A percentile compares a stretch with the other conserved stretches of the same genome.
Evolutionary conservation across 352 stramenopile genomes (phyloP).

Genomic region (Globisporangium middletonii): DNA sequence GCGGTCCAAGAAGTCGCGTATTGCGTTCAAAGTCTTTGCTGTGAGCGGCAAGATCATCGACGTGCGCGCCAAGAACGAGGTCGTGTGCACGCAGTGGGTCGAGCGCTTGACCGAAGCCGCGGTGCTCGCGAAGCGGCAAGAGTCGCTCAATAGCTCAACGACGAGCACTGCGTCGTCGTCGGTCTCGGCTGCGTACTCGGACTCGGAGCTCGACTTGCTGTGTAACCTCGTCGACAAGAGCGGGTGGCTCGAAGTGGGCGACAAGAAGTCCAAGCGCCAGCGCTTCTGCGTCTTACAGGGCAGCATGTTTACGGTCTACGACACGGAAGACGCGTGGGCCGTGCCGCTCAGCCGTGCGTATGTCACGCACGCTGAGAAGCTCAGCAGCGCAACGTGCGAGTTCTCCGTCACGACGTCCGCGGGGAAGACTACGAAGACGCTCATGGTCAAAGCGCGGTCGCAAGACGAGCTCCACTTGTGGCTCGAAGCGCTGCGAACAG

Average conservation of each 20-base stretch:
- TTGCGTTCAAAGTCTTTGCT: constrained; percentile 79
- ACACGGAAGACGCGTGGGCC: constrained; percentile 75
- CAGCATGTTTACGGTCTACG: constrained; percentile 80
- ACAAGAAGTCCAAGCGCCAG: constrained; percentile 68
- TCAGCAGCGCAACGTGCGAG: constrained; percentile 47
- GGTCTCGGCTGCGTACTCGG: constrained; percentile 54
- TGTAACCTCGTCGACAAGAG: constrained; percentile 78
- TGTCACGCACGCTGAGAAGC: constrained; percentile 62
- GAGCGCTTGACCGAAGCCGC: constrained; percentile 65
- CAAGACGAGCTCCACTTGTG: constrained; percentile 76
- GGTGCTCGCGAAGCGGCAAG: constrained; percentile 63
- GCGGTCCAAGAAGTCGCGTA: constrained; percentile 64
- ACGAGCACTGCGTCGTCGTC: constrained; percentile 69
- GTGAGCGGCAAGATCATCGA: constrained; percentile 84
- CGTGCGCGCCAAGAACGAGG: constrained; percentile 72
- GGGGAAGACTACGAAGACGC: constrained; percentile 64
- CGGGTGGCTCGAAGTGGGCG: constrained; percentile 69
- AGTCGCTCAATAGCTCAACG: constrained; percentile 65
- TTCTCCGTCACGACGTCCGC: constrained; percentile 60
- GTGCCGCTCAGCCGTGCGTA: constrained; percentile 73
- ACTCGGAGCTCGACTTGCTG: constrained; percentile 63
- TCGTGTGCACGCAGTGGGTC: constrained; percentile 67
- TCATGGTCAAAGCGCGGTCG: constrained; percentile 58
- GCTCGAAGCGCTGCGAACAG: constrained; percentile 53
- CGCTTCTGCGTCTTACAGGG: constrained; percentile 77